Conservation (phyloP, 192 early-diverging fungal species). For the Mortierella claussenii region DNA sequence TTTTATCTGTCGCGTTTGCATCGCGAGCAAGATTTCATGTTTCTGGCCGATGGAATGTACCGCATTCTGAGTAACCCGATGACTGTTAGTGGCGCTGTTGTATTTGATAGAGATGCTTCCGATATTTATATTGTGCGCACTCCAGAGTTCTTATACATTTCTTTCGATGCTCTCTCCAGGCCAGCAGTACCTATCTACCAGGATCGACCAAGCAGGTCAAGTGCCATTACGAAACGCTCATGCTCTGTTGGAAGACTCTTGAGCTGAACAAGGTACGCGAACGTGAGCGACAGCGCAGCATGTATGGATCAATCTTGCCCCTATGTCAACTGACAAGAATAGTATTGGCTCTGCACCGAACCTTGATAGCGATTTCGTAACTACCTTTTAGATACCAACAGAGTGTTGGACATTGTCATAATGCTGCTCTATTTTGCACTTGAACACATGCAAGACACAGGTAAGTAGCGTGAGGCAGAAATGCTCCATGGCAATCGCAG, state of each 20-base stretch:
- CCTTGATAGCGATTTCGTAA: slow-evolving; percentile 67
- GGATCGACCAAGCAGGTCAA: slow-evolving; percentile 77
- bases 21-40: slow-evolving; percentile 84
- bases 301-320: neutral
- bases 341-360: neutral
- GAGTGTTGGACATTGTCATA: slow-evolving; percentile 69
- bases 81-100: slow-evolving; percentile 52
- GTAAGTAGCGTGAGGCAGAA: slow-evolving; percentile 57
- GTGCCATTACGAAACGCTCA: slow-evolving; percentile 74
- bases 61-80: slow-evolving; percentile 88
- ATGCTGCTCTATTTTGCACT: slow-evolving; percentile 71
- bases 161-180: slow-evolving; percentile 30
- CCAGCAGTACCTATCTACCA: slow-evolving; percentile 79
- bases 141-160: no score
- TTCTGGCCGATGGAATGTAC: slow-evolving; percentile 79
- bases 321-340: neutral
- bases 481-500: no score
- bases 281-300: neutral
- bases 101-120: no score
- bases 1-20: slow-evolving; percentile 86
- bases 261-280: slow-evolving; percentile 76
- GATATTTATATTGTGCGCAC: no score
- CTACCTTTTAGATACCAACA: slow-evolving; percentile 69
- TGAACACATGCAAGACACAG: slow-evolving; percentile 66
- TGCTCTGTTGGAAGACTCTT: slow-evolving; percentile 88